Conservation (phyloP, 2,329 filamentous ascomycete species). For the Neonectria neomacrospora region DNA sequence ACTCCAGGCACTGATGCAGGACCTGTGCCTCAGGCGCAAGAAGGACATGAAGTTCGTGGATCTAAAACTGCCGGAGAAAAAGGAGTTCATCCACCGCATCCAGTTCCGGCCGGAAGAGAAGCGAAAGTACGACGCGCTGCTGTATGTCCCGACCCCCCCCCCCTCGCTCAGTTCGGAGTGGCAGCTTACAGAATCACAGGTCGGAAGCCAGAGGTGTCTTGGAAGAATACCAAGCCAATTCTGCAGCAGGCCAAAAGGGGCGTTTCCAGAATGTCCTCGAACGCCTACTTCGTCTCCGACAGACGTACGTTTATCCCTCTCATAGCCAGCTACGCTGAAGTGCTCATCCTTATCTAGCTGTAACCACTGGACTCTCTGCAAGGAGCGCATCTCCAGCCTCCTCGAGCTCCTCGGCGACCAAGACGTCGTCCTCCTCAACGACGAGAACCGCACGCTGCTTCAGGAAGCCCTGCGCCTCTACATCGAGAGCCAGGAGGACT, state of each 20-base stretch:
- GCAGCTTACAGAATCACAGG: slow-evolving; percentile 49
- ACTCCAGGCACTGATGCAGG: slow-evolving; percentile 81
- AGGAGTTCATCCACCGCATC: slow-evolving; percentile 81
- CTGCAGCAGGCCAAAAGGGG: slow-evolving; percentile 56
- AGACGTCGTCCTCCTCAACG: slow-evolving; percentile 74
- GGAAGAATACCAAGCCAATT: slow-evolving; percentile 64
- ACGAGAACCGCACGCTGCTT: slow-evolving; percentile 76
- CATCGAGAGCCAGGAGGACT: slow-evolving; percentile 85
- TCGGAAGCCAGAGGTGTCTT: slow-evolving; percentile 80
- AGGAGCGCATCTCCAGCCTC: slow-evolving; percentile 77
- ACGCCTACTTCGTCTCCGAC: slow-evolving; percentile 82
- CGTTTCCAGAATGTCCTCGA: slow-evolving; percentile 82
- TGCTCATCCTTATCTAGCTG: slow-evolving; percentile 61
- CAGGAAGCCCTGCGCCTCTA: slow-evolving; percentile 80
- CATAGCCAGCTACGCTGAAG: no score
- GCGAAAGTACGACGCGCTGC: slow-evolving; percentile 79
- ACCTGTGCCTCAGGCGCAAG: slow-evolving; percentile 81
- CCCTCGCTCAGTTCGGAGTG: background rate
- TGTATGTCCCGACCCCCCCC: slow-evolving; percentile 57
- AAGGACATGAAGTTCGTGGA: slow-evolving; percentile 93
- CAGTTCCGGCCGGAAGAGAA: slow-evolving; percentile 78
- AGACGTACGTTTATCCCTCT: slow-evolving; percentile 62
- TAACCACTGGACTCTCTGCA: slow-evolving; percentile 88
- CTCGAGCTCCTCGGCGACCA: slow-evolving; percentile 75
- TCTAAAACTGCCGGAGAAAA: slow-evolving; percentile 79